These are phyloP conservation scores for Tillandsia leiboldiana DNA, from an alignment of 176 grass and related monocot species.

Conservation along the genomic window DNA sequence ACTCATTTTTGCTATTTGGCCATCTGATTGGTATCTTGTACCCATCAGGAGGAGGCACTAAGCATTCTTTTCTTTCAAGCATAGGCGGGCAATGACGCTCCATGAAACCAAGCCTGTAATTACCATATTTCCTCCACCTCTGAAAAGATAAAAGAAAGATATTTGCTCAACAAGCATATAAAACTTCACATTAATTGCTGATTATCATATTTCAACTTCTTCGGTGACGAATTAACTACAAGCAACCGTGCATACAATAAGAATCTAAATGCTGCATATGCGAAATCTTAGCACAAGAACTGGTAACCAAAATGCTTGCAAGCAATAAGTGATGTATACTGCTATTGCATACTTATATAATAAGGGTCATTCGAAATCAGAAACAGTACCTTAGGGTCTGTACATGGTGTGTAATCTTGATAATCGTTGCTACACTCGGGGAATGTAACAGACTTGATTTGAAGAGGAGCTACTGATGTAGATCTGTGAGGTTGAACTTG, in stretches of 20 bases:
- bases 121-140: constrained; percentile 79
- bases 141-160: constrained; percentile 13
- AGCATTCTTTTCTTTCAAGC: constrained; percentile 58
- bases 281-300: neutral
- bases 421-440: constrained; percentile 59
- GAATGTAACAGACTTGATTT: constrained; percentile 32
- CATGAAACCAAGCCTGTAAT: constrained; percentile 90
- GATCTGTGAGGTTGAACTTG: constrained; percentile 21
- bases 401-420: constrained; percentile 97
- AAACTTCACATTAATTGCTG: neutral
- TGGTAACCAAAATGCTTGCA: neutral
- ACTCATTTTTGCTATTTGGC: constrained; percentile 94
- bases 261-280: neutral
- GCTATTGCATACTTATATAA: neutral
- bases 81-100: constrained; percentile 83
- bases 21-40: constrained; percentile 90
- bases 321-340: neutral
- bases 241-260: too few species aligned
- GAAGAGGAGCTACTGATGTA: constrained; percentile 18
- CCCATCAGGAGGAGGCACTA: constrained; percentile 65
- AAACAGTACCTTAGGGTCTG: constrained; percentile 58
- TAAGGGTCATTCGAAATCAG: neutral
- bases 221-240: neutral
- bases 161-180: neutral
- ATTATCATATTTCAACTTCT: neutral